Conservation (phyloP, 495 filamentous ascomycete species). For the Aspergillus cristatus region DNA sequence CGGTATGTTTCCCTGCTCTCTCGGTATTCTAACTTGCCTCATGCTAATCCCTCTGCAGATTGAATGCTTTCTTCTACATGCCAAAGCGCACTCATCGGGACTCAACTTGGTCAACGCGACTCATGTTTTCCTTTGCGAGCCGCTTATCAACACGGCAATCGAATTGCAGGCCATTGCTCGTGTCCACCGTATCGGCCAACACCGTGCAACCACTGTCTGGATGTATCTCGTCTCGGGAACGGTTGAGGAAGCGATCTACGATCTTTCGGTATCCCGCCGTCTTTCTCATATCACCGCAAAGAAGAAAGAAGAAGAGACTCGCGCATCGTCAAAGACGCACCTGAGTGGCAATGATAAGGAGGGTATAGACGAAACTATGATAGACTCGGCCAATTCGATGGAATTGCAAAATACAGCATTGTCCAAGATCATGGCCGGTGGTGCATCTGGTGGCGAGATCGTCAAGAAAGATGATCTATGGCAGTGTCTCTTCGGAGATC, state of each 20-base stretch:
- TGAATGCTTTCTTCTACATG: slow-evolving; percentile 84
- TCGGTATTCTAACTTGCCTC: not conserved
- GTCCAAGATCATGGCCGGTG: slow-evolving; percentile 57
- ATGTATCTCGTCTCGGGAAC: slow-evolving; percentile 84
- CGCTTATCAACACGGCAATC: slow-evolving; percentile 82
- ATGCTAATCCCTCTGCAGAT: slow-evolving; percentile 23
- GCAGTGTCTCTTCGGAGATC: slow-evolving; percentile 72
- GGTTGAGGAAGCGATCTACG: slow-evolving; percentile 83
- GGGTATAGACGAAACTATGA: slow-evolving; percentile 43
- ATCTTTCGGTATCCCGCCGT: slow-evolving; percentile 68
- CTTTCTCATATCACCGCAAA: slow-evolving; percentile 61
- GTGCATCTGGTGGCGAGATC: slow-evolving; percentile 65
- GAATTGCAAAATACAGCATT: slow-evolving; percentile 67
- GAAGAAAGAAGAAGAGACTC: slow-evolving; percentile 17
- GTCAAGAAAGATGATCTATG: slow-evolving; percentile 76
- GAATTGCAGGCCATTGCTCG: slow-evolving; percentile 91
- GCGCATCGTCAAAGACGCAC: slow-evolving; percentile 11
- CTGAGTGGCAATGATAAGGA: slow-evolving; percentile 16
- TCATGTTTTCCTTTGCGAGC: slow-evolving; percentile 92
- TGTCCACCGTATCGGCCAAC: slow-evolving; percentile 89
- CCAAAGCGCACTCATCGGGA: slow-evolving; percentile 76
- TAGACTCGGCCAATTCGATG: slow-evolving; percentile 74
- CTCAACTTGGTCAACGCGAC: slow-evolving; percentile 87
- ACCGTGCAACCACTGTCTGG: slow-evolving; percentile 83
- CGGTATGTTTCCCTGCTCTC: slow-evolving; percentile 21